These are phyloP conservation scores for Candida broadrunensis DNA, from an alignment of 805 yeast species.

Conservation along the genomic window DNA sequence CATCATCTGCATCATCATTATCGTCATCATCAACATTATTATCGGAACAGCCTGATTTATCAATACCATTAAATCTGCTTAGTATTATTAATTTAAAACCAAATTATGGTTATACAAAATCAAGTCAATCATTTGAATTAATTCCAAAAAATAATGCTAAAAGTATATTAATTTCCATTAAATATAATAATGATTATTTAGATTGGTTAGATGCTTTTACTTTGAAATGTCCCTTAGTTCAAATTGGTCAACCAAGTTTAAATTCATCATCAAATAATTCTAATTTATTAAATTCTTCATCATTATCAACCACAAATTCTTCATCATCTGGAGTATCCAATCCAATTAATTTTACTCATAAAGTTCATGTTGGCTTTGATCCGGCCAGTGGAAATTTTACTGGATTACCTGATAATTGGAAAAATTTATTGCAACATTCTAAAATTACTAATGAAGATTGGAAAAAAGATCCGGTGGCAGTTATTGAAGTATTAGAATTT, in stretches of 20 bases:
- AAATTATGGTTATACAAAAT: constrained; percentile 33
- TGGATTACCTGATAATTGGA: constrained; percentile 59
- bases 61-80: constrained; percentile 37
- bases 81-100: constrained; percentile 59
- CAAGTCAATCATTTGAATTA: constrained; percentile 70
- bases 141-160: constrained; percentile 52
- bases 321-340: constrained; percentile 60
- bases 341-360: constrained; percentile 93
- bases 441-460: constrained; percentile 61
- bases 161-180: constrained; percentile 71
- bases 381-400: constrained; percentile 65
- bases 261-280: constrained; percentile 5
- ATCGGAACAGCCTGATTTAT: constrained; percentile 24
- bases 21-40: not conserved
- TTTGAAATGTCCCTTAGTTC: constrained; percentile 66
- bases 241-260: constrained; percentile 20
- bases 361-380: constrained; percentile 85
- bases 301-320: not conserved
- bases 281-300: not conserved
- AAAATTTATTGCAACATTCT: constrained; percentile 52
- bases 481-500: constrained; percentile 57
- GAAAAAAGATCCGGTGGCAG: constrained; percentile 63
- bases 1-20: not conserved
- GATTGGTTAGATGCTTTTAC: constrained; percentile 90
- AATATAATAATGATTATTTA: constrained; percentile 73